Evolutionary conservation across 1,284 basidiomycete genomes (phyloP).

Genomic region (Filobasidium uniguttulatum): DNA sequence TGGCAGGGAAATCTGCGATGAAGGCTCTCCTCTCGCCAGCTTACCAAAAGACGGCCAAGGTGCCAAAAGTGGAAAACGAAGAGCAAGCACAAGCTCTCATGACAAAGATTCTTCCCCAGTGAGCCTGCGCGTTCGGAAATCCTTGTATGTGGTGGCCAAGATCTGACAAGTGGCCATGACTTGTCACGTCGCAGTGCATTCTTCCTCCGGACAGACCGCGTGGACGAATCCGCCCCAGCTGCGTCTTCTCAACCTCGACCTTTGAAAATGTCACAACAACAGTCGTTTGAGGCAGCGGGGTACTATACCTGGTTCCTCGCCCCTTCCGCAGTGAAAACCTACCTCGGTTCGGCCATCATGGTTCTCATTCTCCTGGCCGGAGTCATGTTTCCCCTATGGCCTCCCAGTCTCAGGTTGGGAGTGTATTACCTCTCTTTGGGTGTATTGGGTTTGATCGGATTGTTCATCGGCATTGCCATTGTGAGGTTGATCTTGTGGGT

Average conservation of each 20-base stretch:
- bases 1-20: slow-evolving; percentile 71
- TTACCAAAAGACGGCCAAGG: slow-evolving; percentile 76
- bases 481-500: slow-evolving; percentile 88
- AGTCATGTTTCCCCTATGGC: slow-evolving; percentile 99
- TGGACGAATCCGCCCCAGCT: slow-evolving; percentile 44
- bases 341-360: slow-evolving; percentile 84
- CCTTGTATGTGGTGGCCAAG: background rate
- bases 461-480: slow-evolving; percentile 85
- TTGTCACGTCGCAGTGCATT: slow-evolving; percentile 46
- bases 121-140: slow-evolving; percentile 6
- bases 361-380: slow-evolving; percentile 86
- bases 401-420: slow-evolving; percentile 77
- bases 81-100: slow-evolving; percentile 61
- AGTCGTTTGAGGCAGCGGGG: slow-evolving; percentile 55
- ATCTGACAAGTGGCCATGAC: background rate
- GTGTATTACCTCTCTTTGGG: slow-evolving; percentile 91
- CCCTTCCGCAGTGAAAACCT: slow-evolving; percentile 82
- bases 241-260: slow-evolving; percentile 60
- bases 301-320: slow-evolving; percentile 98
- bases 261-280: slow-evolving; percentile 63
- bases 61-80: slow-evolving; percentile 61
- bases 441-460: slow-evolving; percentile 72
- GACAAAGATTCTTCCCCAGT: slow-evolving; percentile 53
- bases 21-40: slow-evolving; percentile 83
- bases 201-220: slow-evolving; percentile 75